Evolutionary conservation across 225 moss, liverwort and hornwort species (phyloP).

Genomic region (Sphagnum tenellum): DNA sequence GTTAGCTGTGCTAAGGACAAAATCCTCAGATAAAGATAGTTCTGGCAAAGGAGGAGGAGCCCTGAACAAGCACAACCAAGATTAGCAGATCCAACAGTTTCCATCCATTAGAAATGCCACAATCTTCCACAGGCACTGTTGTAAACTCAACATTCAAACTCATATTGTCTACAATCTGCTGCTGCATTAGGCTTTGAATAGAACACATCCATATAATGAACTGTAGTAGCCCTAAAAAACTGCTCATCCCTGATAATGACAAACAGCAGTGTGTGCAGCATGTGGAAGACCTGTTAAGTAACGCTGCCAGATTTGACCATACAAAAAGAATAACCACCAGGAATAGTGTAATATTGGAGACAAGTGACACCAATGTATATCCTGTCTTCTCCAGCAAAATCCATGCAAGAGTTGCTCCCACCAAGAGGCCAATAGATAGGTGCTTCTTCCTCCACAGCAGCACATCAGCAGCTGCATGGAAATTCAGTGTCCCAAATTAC

Average conservation of each 20-base stretch:
- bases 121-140: no score
- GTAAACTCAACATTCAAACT: no score
- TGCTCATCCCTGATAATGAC: no score
- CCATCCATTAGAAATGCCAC: no score
- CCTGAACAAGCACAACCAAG: conserved; percentile 12
- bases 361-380: conserved; percentile 64
- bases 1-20: conserved; percentile 41
- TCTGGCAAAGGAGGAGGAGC: conserved; percentile 70
- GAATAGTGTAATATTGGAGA: conserved; percentile 76
- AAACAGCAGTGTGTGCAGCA: no score
- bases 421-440: conserved; percentile 42
- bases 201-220: no score
- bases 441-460: conserved; percentile 69
- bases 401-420: conserved; percentile 54
- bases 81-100: no score
- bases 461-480: conserved; percentile 54
- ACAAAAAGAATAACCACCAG: conserved; percentile 71
- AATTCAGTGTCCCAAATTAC: no score
- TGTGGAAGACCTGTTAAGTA: conserved; percentile 45
- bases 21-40: conserved; percentile 61
- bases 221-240: no score
- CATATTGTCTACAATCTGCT: background rate
- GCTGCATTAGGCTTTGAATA: no score
- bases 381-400: conserved; percentile 82
- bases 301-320: conserved; percentile 74